phyloP scores from a whole-genome alignment of 345 rosid species.

The Lagerstroemia speciosa region DNA sequence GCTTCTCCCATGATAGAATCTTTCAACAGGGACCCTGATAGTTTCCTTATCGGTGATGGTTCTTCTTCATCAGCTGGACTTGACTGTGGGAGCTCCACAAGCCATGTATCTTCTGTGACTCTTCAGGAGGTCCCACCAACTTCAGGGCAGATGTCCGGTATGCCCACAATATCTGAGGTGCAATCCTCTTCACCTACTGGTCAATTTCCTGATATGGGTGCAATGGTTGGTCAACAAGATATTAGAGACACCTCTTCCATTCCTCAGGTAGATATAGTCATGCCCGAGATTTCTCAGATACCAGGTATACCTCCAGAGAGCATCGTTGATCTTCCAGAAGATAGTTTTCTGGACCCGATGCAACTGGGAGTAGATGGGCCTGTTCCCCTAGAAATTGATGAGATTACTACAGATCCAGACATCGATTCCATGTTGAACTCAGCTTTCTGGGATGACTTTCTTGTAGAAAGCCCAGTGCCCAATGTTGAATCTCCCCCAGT shows the following conservation, averaged over 20 bases:
- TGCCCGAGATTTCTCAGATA: slow-evolving; percentile 42
- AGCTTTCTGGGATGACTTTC: slow-evolving; percentile 46
- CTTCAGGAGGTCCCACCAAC: slow-evolving; percentile 72
- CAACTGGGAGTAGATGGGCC: slow-evolving; percentile 29
- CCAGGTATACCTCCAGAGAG: slow-evolving; percentile 42
- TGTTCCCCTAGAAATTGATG: slow-evolving; percentile 44
- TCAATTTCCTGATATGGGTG: slow-evolving; percentile 27
- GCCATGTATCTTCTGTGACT: slow-evolving; percentile 48
- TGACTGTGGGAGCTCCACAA: too few relatives aligned
- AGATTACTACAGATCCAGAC: slow-evolving; percentile 48
- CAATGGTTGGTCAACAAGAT: slow-evolving; percentile 24
- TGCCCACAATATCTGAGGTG: slow-evolving; percentile 33
- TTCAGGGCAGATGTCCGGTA: slow-evolving; percentile 25
- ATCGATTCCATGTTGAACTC: slow-evolving; percentile 48
- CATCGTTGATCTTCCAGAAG: slow-evolving; percentile 24
- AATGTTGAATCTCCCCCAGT: slow-evolving; percentile 49
- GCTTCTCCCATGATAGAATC: slow-evolving; percentile 44
- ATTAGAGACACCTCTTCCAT: slow-evolving; percentile 15
- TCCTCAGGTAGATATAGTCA: slow-evolving; percentile 32
- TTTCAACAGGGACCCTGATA: slow-evolving; percentile 32
- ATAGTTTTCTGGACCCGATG: slow-evolving; percentile 31
- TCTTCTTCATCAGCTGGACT: slow-evolving; percentile 31
- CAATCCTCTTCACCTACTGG: slow-evolving; percentile 33
- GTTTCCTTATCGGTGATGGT: slow-evolving; percentile 40
- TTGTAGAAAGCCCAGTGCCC: slow-evolving; percentile 38